These are phyloP conservation scores for Corniculantispora saksenae DNA, from an alignment of 2,329 filamentous ascomycete species.

Conservation along the genomic window DNA sequence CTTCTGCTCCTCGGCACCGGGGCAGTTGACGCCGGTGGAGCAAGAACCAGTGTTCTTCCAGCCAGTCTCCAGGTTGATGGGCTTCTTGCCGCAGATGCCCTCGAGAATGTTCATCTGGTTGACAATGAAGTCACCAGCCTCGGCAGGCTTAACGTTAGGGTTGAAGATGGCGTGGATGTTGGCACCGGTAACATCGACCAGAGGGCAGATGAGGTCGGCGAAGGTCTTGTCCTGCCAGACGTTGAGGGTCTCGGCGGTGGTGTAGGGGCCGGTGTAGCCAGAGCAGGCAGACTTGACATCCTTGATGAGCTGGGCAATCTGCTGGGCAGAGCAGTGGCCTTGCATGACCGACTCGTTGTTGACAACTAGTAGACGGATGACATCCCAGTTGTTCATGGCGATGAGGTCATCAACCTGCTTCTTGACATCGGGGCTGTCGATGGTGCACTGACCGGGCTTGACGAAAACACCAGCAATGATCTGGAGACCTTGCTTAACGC, in stretches of 20 bases:
- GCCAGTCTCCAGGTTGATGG: slow-evolving; percentile 85
- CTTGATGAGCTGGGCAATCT: slow-evolving; percentile 71
- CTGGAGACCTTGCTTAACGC: slow-evolving; percentile 66
- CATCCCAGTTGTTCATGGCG: slow-evolving; percentile 70
- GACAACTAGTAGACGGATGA: slow-evolving; percentile 78
- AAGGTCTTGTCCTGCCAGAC: slow-evolving; percentile 69
- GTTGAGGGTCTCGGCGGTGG: slow-evolving; percentile 83
- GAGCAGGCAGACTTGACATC: slow-evolving; percentile 67
- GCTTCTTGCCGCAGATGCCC: slow-evolving; percentile 71
- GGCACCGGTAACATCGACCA: slow-evolving; percentile 76
- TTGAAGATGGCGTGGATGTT: slow-evolving; percentile 98
- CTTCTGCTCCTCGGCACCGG: slow-evolving; percentile 67
- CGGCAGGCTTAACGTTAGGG: slow-evolving; percentile 57
- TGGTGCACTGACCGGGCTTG: slow-evolving; percentile 60
- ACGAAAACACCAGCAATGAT: slow-evolving; percentile 90
- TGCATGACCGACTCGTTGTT: slow-evolving; percentile 91
- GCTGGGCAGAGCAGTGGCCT: slow-evolving; percentile 61
- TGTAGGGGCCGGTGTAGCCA: slow-evolving; percentile 74
- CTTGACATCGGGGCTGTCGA: slow-evolving; percentile 61
- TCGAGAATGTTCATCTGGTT: slow-evolving; percentile 72
- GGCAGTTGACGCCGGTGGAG: slow-evolving; percentile 69
- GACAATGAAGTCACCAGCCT: slow-evolving; percentile 76
- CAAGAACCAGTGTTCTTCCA: slow-evolving; percentile 73
- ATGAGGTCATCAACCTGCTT: slow-evolving; percentile 74
- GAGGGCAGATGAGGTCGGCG: slow-evolving; percentile 62